Conservation (phyloP, 2,329 filamentous ascomycete genomes). For the Fusarium xyrophilum region DNA sequence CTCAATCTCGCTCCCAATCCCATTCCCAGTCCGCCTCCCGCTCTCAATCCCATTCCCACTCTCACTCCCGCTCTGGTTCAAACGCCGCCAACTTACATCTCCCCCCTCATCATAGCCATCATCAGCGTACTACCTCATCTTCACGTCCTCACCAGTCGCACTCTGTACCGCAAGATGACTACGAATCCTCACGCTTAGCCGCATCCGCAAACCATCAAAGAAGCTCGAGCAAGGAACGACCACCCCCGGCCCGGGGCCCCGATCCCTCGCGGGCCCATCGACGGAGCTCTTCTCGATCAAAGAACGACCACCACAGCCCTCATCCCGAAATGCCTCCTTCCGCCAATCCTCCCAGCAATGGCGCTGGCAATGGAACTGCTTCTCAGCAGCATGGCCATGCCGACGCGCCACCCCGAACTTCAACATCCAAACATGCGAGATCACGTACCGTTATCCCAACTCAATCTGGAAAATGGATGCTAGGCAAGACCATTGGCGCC, state of each 20-base stretch:
- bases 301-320: constrained; percentile 45
- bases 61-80: constrained; percentile 36
- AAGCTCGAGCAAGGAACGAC: constrained; percentile 68
- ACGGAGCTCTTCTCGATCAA: constrained; percentile 59
- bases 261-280: constrained; percentile 56
- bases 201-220: constrained; percentile 62
- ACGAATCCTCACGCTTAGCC: constrained; percentile 73
- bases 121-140: constrained; percentile 51
- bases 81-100: constrained; percentile 41
- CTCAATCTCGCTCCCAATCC: constrained; percentile 32
- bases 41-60: constrained; percentile 36
- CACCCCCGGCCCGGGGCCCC: constrained; percentile 60
- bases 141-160: constrained; percentile 52
- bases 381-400: constrained; percentile 50
- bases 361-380: constrained; percentile 59
- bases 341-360: constrained; percentile 60
- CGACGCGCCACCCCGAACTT: constrained; percentile 48
- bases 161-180: constrained; percentile 67
- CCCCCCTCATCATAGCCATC: constrained; percentile 41
- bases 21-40: constrained; percentile 29
- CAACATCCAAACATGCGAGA: constrained; percentile 59
- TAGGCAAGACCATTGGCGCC: constrained; percentile 96
- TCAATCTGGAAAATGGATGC: constrained; percentile 88
- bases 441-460: constrained; percentile 86
- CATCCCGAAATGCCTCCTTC: constrained; percentile 58